Conservation (phyloP, 306 rosid species). For the cucumber (Cucumis sativus) region DNA sequence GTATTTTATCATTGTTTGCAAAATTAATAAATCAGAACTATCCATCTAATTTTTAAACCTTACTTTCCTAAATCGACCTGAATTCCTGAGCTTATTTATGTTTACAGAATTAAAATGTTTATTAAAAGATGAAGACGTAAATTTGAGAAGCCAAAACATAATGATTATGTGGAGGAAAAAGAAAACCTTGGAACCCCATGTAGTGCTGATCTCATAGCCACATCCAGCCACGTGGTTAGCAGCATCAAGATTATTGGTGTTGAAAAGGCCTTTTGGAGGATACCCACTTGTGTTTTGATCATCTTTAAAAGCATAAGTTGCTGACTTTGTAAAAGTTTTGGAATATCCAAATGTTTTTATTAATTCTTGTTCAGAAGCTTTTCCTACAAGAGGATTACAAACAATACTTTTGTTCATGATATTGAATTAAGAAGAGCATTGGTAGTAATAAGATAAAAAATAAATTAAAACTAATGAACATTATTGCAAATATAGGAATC, state of each 20-base stretch:
- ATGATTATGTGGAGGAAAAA: too few species aligned
- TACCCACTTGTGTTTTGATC: neutral
- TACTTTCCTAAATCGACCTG: too few species aligned
- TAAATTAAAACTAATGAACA: neutral
- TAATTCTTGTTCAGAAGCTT: neutral
- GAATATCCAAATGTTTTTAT: neutral
- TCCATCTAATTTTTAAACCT: too few species aligned
- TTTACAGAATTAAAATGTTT: too few species aligned
- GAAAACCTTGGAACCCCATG: neutral
- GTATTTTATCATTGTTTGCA: too few species aligned
- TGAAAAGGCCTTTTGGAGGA: neutral
- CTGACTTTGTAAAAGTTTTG: neutral
- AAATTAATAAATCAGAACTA: too few species aligned
- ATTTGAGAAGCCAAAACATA: too few species aligned
- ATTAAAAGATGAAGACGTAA: too few species aligned
- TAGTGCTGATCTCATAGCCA: neutral
- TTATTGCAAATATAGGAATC: too few species aligned
- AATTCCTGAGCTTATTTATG: too few species aligned
- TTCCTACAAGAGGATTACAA: neutral
- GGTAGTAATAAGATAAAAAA: neutral
- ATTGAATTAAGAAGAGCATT: neutral
- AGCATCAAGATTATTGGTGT: neutral
- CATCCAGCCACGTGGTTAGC: neutral
- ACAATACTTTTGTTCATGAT: neutral
- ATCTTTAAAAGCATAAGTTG: neutral